Evolutionary conservation across 768 basidiomycete genomes (phyloP), one percentile per base, ranked within the genome.

Genomic region (Udeniomyces megalosporus): DNA sequence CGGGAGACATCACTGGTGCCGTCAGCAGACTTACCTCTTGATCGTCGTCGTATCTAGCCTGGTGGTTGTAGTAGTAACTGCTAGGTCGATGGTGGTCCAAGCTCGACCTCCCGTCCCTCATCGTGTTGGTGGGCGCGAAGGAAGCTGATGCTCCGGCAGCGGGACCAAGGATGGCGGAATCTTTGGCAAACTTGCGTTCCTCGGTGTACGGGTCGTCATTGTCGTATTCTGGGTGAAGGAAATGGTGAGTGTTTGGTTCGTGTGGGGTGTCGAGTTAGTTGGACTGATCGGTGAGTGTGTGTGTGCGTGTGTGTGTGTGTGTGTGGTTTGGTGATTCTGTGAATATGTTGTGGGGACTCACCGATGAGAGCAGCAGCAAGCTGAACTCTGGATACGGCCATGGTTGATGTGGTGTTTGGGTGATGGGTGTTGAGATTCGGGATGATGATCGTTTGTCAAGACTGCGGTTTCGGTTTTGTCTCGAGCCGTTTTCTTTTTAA

Each of bases 301-400:
- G n/a, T n/a, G n/a, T n/a, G n/a, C n/a, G n/a, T n/a, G n/a, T n/a
- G n/a, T n/a, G n/a, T n/a, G n/a, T n/a, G n/a, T n/a, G n/a, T n/a
- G n/a, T n/a, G n/a, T n/a, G n/a, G n/a, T n/a, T n/a, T n/a, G 28
- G 31, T 12, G 28, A 47, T 6, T 29, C 15, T 26, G 15, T 29
- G 17, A 44, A 20, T 28, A 3, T 15, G 26, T 29, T 31, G 20
- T 11, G 17, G 24, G 35, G 26, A 58, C 62, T 26, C 2, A 63
- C 62, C 62, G 50, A 63, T 63, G 4, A 63, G 47, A 22, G 62
- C 55, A n/a, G 62, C 62, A 24, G 62, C 62, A 24, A 63, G 42
- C 50, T 63, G 62, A 2, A 63, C 56, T 12, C 62, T 32, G 4
- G 62, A 63, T 17, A 63, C 49, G 14, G 47, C 34, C 22, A 38